A percentile compares a stretch with the other conserved stretches of the same genome.
phyloP scores from a whole-genome alignment of 2,329 filamentous ascomycete genomes.

The Bipolaris bicolor region DNA sequence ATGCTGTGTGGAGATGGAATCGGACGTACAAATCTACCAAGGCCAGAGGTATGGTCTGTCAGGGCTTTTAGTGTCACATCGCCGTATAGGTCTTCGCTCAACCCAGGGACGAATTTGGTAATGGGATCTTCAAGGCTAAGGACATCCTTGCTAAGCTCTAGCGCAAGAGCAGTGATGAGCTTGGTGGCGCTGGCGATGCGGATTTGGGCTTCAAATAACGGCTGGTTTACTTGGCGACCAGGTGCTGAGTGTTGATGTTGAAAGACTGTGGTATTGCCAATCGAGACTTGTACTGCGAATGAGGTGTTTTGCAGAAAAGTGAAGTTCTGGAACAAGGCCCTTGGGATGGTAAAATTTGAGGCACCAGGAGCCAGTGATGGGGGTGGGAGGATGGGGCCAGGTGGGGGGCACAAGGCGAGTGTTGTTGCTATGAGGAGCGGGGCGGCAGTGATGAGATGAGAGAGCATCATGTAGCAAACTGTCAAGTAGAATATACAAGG shows the following conservation, averaged over 20 bases:
- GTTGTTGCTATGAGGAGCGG: neutral
- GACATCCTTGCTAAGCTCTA: slow-evolving; percentile 25
- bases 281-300: slow-evolving; percentile 31
- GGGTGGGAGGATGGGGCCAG: slow-evolving; percentile 29
- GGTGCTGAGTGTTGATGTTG: slow-evolving; percentile 24
- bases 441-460: neutral
- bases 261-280: slow-evolving; percentile 25
- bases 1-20: neutral
- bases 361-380: slow-evolving; percentile 14
- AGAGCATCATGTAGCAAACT: neutral
- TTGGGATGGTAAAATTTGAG: slow-evolving; percentile 10
- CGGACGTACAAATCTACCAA: slow-evolving; percentile 26
- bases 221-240: slow-evolving; percentile 16
- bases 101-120: slow-evolving; percentile 29
- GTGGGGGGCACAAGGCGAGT: slow-evolving; percentile 29
- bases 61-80: slow-evolving; percentile 31
- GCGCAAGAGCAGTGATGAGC: slow-evolving; percentile 33
- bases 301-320: slow-evolving; percentile 25
- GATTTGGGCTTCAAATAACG: slow-evolving; percentile 24
- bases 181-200: slow-evolving; percentile 38
- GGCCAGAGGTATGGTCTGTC: slow-evolving; percentile 32
- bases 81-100: slow-evolving; percentile 22
- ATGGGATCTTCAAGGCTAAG: slow-evolving; percentile 34
- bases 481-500: neutral
- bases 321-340: slow-evolving; percentile 6